Conservation (phyloP, 371 early-diverging fungal species). For the Choanephora cucurbitarum region DNA sequence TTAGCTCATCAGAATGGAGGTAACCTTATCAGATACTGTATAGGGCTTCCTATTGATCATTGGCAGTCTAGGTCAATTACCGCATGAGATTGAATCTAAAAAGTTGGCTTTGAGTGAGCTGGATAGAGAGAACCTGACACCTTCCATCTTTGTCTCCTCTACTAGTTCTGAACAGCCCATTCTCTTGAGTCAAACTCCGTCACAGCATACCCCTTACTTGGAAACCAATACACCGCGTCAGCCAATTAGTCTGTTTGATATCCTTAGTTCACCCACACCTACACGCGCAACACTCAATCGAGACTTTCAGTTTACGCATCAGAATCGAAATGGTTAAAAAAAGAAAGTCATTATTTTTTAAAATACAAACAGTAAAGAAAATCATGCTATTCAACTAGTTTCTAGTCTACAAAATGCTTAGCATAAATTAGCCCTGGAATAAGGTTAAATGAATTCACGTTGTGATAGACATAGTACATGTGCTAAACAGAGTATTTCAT, state of each 20-base stretch:
- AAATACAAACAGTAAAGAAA: too few relatives aligned
- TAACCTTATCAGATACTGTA: too few relatives aligned
- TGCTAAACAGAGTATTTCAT: too few relatives aligned
- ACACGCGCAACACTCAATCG: background rate
- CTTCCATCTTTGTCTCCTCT: slow-evolving; percentile 61
- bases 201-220: slow-evolving; percentile 2
- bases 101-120: slow-evolving; percentile 20
- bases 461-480: too few relatives aligned
- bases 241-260: background rate
- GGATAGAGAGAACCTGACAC: slow-evolving; percentile 39
- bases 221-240: slow-evolving; percentile 2
- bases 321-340: too few relatives aligned
- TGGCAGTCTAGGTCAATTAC: slow-evolving; percentile 21
- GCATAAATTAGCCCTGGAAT: too few relatives aligned
- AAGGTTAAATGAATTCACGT: too few relatives aligned
- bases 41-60: too few relatives aligned
- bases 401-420: too few relatives aligned
- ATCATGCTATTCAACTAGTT: too few relatives aligned
- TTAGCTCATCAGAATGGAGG: slow-evolving; percentile 55
- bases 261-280: background rate
- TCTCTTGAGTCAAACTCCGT: slow-evolving; percentile 6
- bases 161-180: slow-evolving; percentile 11
- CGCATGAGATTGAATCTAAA: slow-evolving; percentile 44
- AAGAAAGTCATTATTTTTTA: too few relatives aligned
- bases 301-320: too few relatives aligned